Evolutionary conservation across 2,329 filamentous ascomycete species (phyloP).

Genomic region (Ceratocystis diversiconidia): DNA sequence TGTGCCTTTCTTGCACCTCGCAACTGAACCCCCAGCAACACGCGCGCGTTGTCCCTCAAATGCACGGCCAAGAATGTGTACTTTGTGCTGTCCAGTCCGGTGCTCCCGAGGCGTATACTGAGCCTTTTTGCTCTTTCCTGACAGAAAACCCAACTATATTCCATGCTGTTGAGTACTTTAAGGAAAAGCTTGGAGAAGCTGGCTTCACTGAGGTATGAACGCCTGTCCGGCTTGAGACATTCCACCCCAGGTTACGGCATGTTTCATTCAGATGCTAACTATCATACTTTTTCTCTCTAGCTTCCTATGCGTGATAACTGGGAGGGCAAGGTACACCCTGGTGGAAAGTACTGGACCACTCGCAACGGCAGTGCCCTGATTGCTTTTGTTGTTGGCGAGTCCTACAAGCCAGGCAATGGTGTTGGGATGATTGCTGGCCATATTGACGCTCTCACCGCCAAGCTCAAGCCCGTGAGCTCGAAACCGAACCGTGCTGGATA

Average conservation of each 20-base stretch:
- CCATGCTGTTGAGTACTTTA: constrained; percentile 71
- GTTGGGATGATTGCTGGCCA: constrained; percentile 82
- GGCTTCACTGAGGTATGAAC: constrained; percentile 56
- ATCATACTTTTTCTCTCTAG: constrained; percentile 26
- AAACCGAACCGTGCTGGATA: constrained; percentile 77
- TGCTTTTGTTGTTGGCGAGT: constrained; percentile 67
- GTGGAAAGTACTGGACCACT: constrained; percentile 78
- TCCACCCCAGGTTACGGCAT: not conserved
- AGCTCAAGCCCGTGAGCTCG: constrained; percentile 78
- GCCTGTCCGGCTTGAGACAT: not conserved
- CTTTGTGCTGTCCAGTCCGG: constrained; percentile 29
- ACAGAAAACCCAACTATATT: constrained; percentile 85
- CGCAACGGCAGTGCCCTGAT: constrained; percentile 78
- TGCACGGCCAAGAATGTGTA: constrained; percentile 23
- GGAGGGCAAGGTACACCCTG: constrained; percentile 54
- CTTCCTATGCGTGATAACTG: constrained; percentile 70
- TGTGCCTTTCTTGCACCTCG: constrained; percentile 20
- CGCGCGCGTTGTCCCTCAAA: constrained; percentile 11
- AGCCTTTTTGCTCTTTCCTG: constrained; percentile 79
- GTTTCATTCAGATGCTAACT: constrained; percentile 17
- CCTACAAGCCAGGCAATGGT: constrained; percentile 74
- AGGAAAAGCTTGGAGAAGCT: constrained; percentile 51
- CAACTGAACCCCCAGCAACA: constrained; percentile 18
- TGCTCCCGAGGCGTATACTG: constrained; percentile 53
- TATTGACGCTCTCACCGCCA: constrained; percentile 81